phyloP scores from a whole-genome alignment of 495 filamentous ascomycete species.

The Amniculicola lignicola region DNA sequence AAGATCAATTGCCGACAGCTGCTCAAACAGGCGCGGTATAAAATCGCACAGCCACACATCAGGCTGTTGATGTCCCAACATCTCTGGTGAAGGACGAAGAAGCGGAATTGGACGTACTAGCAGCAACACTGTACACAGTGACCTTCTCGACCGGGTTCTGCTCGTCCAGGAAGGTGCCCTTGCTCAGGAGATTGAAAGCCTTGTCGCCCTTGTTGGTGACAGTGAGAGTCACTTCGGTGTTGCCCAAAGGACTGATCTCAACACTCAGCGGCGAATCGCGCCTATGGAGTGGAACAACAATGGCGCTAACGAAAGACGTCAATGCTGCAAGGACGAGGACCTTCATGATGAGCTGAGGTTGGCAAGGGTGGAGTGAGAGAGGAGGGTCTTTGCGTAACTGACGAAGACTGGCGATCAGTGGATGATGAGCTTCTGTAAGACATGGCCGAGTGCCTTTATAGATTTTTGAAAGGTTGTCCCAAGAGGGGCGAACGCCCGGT shows the following conservation, averaged over 20 bases:
- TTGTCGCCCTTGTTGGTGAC: constrained; percentile 58
- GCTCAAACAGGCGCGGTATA: no score
- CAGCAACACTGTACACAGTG: constrained; percentile 52
- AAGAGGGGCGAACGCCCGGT: background rate
- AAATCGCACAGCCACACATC: background rate
- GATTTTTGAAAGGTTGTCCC: background rate
- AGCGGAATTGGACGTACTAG: constrained; percentile 36
- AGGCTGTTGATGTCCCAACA: no score
- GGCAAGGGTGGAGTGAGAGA: background rate
- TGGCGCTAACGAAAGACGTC: constrained; percentile 46
- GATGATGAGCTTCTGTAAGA: constrained; percentile 8
- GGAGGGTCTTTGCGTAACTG: background rate
- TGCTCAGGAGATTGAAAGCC: constrained; percentile 57
- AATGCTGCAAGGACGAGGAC: constrained; percentile 38
- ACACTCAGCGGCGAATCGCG: constrained; percentile 50
- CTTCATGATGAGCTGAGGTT: constrained; percentile 25
- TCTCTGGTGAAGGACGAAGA: no score
- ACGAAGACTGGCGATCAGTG: constrained; percentile 11
- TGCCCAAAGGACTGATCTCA: constrained; percentile 51
- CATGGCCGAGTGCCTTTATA: constrained; percentile 18
- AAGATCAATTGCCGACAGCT: background rate
- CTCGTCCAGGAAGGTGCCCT: constrained; percentile 59
- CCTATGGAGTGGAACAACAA: constrained; percentile 47
- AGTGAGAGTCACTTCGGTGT: constrained; percentile 57
- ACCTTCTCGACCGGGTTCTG: constrained; percentile 59